Percentiles rank a stretch among this genome's conserved stretches.
Conservation (phyloP, 164 flowering plant genomes). For the Malania oleifera region DNA sequence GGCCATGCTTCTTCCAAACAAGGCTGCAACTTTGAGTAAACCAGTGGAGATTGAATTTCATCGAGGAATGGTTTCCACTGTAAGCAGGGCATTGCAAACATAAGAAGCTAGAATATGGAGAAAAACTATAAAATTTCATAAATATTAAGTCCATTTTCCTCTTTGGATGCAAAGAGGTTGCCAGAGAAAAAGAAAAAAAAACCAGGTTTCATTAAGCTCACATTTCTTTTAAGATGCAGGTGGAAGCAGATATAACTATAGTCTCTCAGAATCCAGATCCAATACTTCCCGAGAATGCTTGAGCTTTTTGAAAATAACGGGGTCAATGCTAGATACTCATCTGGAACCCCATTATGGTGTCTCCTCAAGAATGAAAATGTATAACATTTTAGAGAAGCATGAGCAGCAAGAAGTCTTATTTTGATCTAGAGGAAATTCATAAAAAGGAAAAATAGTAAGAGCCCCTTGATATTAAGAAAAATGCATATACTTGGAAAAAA, state of each 20-base stretch:
- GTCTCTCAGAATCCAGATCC: constrained; percentile 73
- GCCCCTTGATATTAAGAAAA: neutral
- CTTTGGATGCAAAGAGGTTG: neutral
- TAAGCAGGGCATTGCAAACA: constrained; percentile 11
- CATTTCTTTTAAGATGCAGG: constrained; percentile 44
- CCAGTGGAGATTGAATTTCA: constrained; percentile 70
- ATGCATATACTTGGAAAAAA: neutral
- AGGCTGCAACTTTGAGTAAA: constrained; percentile 55
- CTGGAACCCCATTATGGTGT: constrained; percentile 40
- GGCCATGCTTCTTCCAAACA: constrained; percentile 94
- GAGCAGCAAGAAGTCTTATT: constrained; percentile 86
- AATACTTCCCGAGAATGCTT: constrained; percentile 61
- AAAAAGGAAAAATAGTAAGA: constrained; percentile 2
- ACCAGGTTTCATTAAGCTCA: constrained; percentile 29
- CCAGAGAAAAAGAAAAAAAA: neutral
- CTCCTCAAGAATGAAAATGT: constrained; percentile 64
- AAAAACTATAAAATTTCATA: neutral
- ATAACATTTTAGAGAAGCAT: constrained; percentile 94
- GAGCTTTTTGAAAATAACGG: constrained; percentile 82
- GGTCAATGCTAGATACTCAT: constrained; percentile 60
- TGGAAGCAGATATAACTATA: constrained; percentile 54
- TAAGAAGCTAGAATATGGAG: neutral
- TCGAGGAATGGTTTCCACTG: constrained; percentile 91
- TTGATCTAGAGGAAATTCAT: constrained; percentile 49
- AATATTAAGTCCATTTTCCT: neutral